These are phyloP conservation scores for Thelonectria blattea DNA, from an alignment of 2,329 filamentous ascomycete genomes.

Conservation along the genomic window DNA sequence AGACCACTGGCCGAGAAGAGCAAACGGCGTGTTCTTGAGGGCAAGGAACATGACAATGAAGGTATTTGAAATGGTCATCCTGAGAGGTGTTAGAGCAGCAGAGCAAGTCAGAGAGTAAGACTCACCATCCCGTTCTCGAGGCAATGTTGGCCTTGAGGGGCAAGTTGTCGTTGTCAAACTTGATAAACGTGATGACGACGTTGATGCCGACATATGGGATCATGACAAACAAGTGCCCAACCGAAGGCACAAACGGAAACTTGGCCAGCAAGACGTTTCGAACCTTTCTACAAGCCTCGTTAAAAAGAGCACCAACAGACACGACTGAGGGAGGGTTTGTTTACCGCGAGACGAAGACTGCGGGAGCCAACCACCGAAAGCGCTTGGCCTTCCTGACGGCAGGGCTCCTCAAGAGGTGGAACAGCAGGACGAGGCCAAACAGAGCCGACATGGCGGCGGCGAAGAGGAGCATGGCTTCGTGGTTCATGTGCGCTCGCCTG, in stretches of 20 bases:
- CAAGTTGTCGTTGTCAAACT: slow-evolving; percentile 42
- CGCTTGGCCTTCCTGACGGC: slow-evolving; percentile 19
- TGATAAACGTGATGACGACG: slow-evolving; percentile 41
- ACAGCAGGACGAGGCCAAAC: slow-evolving; percentile 17
- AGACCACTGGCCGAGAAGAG: slow-evolving; percentile 58
- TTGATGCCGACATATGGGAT: slow-evolving; percentile 44
- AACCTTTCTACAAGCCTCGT: slow-evolving; percentile 32
- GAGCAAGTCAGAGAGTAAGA: background rate
- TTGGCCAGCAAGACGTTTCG: slow-evolving; percentile 39
- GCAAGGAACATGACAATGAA: slow-evolving; percentile 59
- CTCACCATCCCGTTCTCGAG: slow-evolving; percentile 48
- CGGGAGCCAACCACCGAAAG: background rate
- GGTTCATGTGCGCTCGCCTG: slow-evolving; percentile 34
- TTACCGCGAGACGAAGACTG: slow-evolving; percentile 29
- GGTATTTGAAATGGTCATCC: slow-evolving; percentile 54
- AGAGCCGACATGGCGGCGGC: slow-evolving; percentile 27
- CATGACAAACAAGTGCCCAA: slow-evolving; percentile 42
- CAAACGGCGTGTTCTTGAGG: slow-evolving; percentile 64
- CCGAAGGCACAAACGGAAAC: slow-evolving; percentile 38
- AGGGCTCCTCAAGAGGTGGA: slow-evolving; percentile 24
- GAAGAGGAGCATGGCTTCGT: slow-evolving; percentile 35
- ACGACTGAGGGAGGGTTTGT: background rate
- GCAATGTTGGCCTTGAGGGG: slow-evolving; percentile 43
- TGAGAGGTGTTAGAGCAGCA: slow-evolving; percentile 23
- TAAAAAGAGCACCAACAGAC: background rate